These are phyloP conservation scores for Phytophthora aleatoria DNA, from an alignment of 352 stramenopile species.

Conservation along the genomic window DNA sequence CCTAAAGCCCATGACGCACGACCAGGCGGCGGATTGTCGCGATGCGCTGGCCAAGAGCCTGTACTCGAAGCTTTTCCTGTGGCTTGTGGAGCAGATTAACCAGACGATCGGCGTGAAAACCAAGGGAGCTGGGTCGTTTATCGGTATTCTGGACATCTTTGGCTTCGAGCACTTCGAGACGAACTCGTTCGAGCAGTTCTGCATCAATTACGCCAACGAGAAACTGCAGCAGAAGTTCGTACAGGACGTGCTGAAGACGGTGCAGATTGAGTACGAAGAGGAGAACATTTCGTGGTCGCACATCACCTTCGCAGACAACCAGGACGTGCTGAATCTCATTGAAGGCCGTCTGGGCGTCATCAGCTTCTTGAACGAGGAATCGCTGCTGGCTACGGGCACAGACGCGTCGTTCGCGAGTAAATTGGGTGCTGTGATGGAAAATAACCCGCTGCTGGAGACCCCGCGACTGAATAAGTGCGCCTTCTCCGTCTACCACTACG, in stretches of 20 bases:
- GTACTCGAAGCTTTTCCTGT: slow-evolving; percentile 96
- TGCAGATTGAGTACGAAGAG: slow-evolving; percentile 91
- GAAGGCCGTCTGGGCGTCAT: slow-evolving; percentile 90
- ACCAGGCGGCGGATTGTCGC: slow-evolving; percentile 83
- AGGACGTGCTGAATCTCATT: slow-evolving; percentile 91
- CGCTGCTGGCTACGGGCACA: slow-evolving; percentile 78
- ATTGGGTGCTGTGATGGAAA: slow-evolving; percentile 85
- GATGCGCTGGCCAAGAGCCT: slow-evolving; percentile 96
- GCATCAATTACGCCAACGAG: slow-evolving; percentile 94
- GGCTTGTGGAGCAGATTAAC: slow-evolving; percentile 95
- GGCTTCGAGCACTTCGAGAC: slow-evolving; percentile 92
- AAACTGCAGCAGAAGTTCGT: slow-evolving; percentile 91
- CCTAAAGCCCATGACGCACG: slow-evolving; percentile 82
- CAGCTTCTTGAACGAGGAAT: slow-evolving; percentile 92
- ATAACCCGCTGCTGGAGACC: slow-evolving; percentile 85
- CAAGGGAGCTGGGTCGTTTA: slow-evolving; percentile 66
- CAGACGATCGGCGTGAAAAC: slow-evolving; percentile 82
- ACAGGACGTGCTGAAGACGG: slow-evolving; percentile 93
- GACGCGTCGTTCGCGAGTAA: slow-evolving; percentile 91
- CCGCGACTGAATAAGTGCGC: slow-evolving; percentile 82
- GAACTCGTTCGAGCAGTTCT: slow-evolving; percentile 94
- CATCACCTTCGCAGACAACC: slow-evolving; percentile 91
- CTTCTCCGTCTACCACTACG: slow-evolving; percentile 89
- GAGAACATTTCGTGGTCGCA: slow-evolving; percentile 92
- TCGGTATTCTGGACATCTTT: slow-evolving; percentile 94